Evolutionary conservation across 2,329 filamentous ascomycete genomes (phyloP).

Genomic region (Hypoxylon sp.): DNA sequence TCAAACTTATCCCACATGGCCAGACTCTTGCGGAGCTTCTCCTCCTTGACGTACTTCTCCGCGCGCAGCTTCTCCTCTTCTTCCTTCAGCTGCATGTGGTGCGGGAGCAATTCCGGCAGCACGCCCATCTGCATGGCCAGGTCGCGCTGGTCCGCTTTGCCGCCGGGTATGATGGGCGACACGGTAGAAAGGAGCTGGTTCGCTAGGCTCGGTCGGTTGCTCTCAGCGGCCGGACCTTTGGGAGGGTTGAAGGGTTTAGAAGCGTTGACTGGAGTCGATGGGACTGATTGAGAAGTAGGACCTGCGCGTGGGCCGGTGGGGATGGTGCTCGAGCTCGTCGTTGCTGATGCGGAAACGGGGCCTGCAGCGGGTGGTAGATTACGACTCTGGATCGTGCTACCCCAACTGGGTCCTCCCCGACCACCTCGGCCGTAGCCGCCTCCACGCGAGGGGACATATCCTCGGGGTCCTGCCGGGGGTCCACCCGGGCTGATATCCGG

Average conservation of each 20-base stretch:
- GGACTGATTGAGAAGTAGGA: slow-evolving; percentile 54
- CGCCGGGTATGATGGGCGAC: slow-evolving; percentile 67
- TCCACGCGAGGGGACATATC: slow-evolving; percentile 66
- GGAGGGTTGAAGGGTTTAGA: slow-evolving; percentile 70
- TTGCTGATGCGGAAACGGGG: slow-evolving; percentile 58
- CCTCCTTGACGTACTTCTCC: slow-evolving; percentile 68
- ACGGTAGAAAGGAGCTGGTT: slow-evolving; percentile 68
- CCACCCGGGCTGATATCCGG: slow-evolving; percentile 62
- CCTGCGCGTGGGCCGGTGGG: slow-evolving; percentile 52
- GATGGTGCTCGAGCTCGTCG: slow-evolving; percentile 54
- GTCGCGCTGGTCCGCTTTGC: slow-evolving; percentile 67
- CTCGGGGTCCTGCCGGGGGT: slow-evolving; percentile 69
- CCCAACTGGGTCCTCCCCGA: slow-evolving; percentile 63
- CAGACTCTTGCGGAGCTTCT: slow-evolving; percentile 68
- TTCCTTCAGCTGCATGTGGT: slow-evolving; percentile 68
- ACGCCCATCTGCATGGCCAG: slow-evolving; percentile 64
- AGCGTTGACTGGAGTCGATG: slow-evolving; percentile 57
- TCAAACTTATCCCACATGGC: slow-evolving; percentile 69
- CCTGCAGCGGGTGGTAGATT: slow-evolving; percentile 50
- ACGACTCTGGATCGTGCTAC: slow-evolving; percentile 51
- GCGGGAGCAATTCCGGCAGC: slow-evolving; percentile 68
- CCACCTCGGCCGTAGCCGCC: slow-evolving; percentile 62
- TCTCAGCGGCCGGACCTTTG: slow-evolving; percentile 65
- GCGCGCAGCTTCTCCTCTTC: slow-evolving; percentile 71
- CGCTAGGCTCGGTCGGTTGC: slow-evolving; percentile 61